Conservation (phyloP, 164 flowering plant species). For the Paratinospora sagittata region DNA sequence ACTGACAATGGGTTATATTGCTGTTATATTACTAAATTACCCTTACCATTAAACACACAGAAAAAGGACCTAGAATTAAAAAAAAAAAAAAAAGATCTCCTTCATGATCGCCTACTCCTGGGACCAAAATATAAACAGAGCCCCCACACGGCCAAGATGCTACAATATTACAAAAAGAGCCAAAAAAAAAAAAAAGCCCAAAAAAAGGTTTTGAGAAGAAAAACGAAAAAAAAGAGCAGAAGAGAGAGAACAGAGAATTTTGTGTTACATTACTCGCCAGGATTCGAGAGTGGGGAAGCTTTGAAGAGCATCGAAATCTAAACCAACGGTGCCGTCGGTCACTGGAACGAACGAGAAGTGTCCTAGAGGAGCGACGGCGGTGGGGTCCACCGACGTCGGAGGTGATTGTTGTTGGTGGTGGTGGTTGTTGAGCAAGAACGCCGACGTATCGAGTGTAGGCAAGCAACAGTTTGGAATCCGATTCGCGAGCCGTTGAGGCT, state of each 20-base stretch:
- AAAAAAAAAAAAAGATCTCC: not conserved
- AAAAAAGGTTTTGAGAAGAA: not conserved
- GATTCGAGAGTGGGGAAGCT: conserved; percentile 86
- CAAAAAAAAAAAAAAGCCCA: not conserved
- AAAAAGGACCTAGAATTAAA: not conserved
- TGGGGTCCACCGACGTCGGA: conserved; percentile 17
- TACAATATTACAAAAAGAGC: not conserved
- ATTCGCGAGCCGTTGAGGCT: conserved; percentile 46
- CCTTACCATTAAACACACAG: not conserved
- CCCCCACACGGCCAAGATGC: not conserved
- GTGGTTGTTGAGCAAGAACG: conserved; percentile 39
- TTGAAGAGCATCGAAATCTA: conserved; percentile 38
- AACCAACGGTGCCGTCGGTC: conserved; percentile 21
- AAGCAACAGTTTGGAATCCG: conserved; percentile 25
- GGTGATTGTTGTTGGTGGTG: conserved; percentile 24
- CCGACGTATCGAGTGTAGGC: conserved; percentile 81
- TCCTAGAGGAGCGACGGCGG: not conserved
- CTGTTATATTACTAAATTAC: not conserved
- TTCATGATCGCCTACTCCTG: not conserved
- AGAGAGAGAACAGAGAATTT: no score
- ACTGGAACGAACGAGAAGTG: conserved; percentile 12
- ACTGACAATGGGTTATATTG: no score
- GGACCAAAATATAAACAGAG: conserved; percentile 4
- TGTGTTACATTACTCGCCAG: conserved; percentile 51
- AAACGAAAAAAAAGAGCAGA: not conserved